These are phyloP conservation scores for Ruellia speciosa DNA, from an alignment of 305 asterid species.

Conservation along the genomic window DNA sequence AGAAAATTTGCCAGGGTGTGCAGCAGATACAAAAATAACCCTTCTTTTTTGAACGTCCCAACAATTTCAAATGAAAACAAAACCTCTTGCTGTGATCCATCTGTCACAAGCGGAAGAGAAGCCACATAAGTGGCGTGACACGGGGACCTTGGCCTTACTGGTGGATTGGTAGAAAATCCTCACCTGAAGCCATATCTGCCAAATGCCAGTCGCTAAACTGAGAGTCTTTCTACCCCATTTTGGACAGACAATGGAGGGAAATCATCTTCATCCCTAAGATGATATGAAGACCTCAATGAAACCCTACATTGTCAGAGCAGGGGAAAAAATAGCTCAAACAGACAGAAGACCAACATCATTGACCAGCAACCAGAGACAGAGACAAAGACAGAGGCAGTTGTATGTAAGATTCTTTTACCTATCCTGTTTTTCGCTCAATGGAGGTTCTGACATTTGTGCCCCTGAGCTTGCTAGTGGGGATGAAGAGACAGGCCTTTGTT, in stretches of 20 bases:
- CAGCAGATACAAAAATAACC: conserved; percentile 17
- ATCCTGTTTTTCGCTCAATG: conserved; percentile 34
- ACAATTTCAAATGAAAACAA: background rate
- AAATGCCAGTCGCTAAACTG: conserved; percentile 14
- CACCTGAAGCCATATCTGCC: conserved; percentile 8
- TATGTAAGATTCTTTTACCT: conserved; percentile 35
- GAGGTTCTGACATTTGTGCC: conserved; percentile 28
- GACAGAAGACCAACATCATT: conserved; percentile 26
- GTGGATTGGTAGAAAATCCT: conserved; percentile 11
- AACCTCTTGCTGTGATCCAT: background rate
- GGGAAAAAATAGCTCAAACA: conserved; percentile 27
- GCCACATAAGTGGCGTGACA: conserved; percentile 27
- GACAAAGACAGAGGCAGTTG: background rate
- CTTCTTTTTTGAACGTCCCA: conserved; percentile 7
- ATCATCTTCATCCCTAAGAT: conserved; percentile 71
- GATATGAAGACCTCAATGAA: conserved; percentile 55
- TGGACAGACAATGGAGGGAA: conserved; percentile 71
- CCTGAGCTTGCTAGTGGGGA: conserved; percentile 32
- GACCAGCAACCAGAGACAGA: conserved; percentile 15
- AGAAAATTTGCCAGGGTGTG: conserved; percentile 11
- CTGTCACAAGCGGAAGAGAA: conserved; percentile 18
- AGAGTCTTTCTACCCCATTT: conserved; percentile 20
- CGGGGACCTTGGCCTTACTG: conserved; percentile 30
- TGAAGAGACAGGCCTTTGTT: conserved; percentile 25
- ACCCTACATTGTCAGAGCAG: conserved; percentile 47